These are phyloP conservation scores for Hericium rajendrae DNA, from an alignment of 768 basidiomycete species.

Conservation along the genomic window DNA sequence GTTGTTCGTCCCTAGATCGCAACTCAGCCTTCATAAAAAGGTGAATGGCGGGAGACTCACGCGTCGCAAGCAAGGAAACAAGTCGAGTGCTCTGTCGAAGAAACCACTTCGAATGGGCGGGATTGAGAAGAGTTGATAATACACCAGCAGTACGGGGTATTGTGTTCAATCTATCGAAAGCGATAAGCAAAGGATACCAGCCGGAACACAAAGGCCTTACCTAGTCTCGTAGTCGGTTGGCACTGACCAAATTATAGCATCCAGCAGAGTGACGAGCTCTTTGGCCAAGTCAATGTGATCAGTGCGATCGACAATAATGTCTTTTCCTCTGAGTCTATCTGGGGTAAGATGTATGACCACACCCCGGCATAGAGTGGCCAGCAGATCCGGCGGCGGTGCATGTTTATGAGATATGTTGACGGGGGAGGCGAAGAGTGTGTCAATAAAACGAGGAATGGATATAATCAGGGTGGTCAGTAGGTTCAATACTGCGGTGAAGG, in stretches of 20 bases:
- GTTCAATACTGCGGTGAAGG: slow-evolving; percentile 6
- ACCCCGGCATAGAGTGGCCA: not conserved
- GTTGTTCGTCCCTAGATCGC: not conserved
- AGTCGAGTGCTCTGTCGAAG: slow-evolving; percentile 21
- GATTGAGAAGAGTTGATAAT: not conserved
- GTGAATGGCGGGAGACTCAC: slow-evolving; percentile 43
- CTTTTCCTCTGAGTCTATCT: not conserved
- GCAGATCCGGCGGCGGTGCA: not conserved
- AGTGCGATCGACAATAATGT: not conserved
- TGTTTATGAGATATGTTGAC: not conserved
- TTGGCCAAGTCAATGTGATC: not conserved
- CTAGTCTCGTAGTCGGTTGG: not conserved
- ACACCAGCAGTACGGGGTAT: not conserved
- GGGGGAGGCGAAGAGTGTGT: not conserved
- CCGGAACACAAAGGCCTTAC: not conserved
- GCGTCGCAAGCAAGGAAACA: slow-evolving; percentile 39
- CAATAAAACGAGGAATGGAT: slow-evolving; percentile 8
- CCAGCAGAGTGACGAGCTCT: not conserved
- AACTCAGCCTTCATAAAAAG: slow-evolving; percentile 1
- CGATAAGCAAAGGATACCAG: not conserved
- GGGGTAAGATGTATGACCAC: not conserved
- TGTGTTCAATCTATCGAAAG: not conserved
- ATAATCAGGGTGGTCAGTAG: slow-evolving; percentile 9
- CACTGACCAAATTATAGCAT: not conserved
- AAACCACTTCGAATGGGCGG: not conserved